phyloP scores from a whole-genome alignment of 2,329 filamentous ascomycete genomes.

The Fusarium euwallaceae region DNA sequence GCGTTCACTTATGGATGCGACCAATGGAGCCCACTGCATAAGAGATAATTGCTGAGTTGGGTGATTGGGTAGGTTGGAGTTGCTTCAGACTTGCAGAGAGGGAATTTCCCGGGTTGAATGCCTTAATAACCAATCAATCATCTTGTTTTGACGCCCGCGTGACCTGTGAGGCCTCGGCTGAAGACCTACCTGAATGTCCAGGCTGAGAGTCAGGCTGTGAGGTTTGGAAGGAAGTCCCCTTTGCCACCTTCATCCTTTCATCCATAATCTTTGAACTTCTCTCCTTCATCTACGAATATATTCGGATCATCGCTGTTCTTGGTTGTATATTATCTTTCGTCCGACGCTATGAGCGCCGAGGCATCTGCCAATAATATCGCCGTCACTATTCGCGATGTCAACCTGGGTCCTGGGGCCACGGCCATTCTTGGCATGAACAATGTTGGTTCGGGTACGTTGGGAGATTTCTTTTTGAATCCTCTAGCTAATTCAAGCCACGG shows the following conservation, averaged over 20 bases:
- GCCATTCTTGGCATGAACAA: background rate
- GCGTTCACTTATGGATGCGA: no score
- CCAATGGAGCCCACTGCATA: no score
- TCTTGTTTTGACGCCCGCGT: no score
- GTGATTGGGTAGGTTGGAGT: no score
- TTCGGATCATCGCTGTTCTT: no score
- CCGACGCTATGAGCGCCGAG: background rate
- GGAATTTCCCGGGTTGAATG: no score
- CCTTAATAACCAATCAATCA: no score
- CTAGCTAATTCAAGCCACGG: background rate
- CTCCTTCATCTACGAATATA: background rate
- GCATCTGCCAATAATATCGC: background rate
- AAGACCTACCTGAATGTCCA: background rate
- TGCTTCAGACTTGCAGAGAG: no score
- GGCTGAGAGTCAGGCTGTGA: background rate
- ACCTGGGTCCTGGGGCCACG: background rate
- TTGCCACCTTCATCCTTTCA: background rate
- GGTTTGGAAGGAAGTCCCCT: background rate
- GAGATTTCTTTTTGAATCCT: no score
- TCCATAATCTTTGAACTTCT: background rate
- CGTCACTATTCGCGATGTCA: background rate
- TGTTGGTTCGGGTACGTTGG: background rate
- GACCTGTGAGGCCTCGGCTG: background rate
- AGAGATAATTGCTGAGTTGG: background rate
- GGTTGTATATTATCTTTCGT: background rate